A percentile compares a stretch with the other conserved stretches of the same genome.
Evolutionary conservation across 192 early-diverging fungal genomes (phyloP).

Genomic region (Entomortierella parvispora): DNA sequence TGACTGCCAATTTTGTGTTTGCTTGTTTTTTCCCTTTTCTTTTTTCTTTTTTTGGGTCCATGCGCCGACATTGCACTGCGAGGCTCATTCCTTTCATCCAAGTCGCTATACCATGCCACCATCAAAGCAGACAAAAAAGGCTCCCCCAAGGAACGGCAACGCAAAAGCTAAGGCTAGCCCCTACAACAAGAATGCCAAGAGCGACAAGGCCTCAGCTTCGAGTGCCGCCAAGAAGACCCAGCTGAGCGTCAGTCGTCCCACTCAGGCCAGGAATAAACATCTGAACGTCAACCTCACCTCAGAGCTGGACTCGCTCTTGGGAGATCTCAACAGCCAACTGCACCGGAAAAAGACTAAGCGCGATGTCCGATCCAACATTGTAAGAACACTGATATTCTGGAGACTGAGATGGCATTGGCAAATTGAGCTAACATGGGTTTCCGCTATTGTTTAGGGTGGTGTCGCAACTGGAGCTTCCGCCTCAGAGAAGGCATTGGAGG

Average conservation of each 20-base stretch:
- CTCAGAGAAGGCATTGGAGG: slow-evolving; percentile 27
- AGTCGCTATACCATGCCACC: too few relatives aligned
- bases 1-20: too few relatives aligned
- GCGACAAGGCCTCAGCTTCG: not conserved
- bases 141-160: slow-evolving; percentile 14
- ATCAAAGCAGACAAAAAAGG: slow-evolving; percentile 30
- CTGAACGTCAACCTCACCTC: slow-evolving; percentile 35
- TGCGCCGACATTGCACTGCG: too few relatives aligned
- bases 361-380: slow-evolving; percentile 15
- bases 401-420: not conserved
- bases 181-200: slow-evolving; percentile 31
- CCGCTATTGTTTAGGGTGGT: too few relatives aligned
- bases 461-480: slow-evolving; percentile 1
- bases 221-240: not conserved
- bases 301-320: slow-evolving; percentile 43
- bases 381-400: not conserved
- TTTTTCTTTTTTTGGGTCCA: too few relatives aligned
- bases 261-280: slow-evolving; percentile 35
- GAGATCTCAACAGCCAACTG: slow-evolving; percentile 40
- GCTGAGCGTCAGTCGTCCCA: slow-evolving; percentile 11
- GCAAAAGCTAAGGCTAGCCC: slow-evolving; percentile 13
- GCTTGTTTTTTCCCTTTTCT: too few relatives aligned
- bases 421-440: too few relatives aligned
- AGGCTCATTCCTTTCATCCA: too few relatives aligned
- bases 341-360: slow-evolving; percentile 47